Base-by-base conservation (phyloP, 352 stramenopile species). In the Globisporangium emineosum region DNA sequence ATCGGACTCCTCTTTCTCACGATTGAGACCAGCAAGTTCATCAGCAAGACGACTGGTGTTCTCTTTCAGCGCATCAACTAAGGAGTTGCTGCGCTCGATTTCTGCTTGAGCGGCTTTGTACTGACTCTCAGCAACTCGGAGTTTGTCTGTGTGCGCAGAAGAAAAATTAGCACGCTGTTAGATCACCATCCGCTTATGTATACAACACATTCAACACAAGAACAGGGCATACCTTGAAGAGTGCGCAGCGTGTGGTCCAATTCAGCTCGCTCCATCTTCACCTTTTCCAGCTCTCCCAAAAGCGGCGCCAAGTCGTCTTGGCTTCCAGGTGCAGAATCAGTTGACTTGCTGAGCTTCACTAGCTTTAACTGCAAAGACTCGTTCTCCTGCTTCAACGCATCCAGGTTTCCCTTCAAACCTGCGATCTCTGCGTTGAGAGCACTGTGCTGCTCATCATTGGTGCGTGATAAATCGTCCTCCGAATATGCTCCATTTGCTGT, bases 221-320 rank as follows among this genome's bases (percentile, higher is more conserved):
- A 29, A 68, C 53, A 21, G 6, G 37, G 6, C n/a, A 64, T 72
- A 70, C 75, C 74, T 69, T 89, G 70, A n/a, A 88, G 58, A 9
- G 56, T 64, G 15, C 79, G 73, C 0, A 78, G 60, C 30, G 73
- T 60, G 57, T 90, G 81, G 2, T 70, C 68, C 12, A 71, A 57
- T 45, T 90, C 81, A 0, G 78, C 80, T 27, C 62, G 77, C 51
- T 77, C 70, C 19, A 90, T 51, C 49, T 89, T 91, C 27, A 88
- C 77, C 27, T 69, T 73, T 32, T 93, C 80, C 5, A 93, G 67
- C 50, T 93, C 77, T 53, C 81, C 70, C 60, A 88, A 69, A 17
- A 89, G 66, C 0, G 71, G 43, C 8, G 64, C 60, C 25, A 86
- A 13, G 37, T 70, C 64, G 43, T 56, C 45, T 56, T 33, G n/a